Evolutionary conservation across 495 filamentous ascomycete species (phyloP), one percentile per base, ranked within the genome.

Genomic region (Aspergillus cristatus): DNA sequence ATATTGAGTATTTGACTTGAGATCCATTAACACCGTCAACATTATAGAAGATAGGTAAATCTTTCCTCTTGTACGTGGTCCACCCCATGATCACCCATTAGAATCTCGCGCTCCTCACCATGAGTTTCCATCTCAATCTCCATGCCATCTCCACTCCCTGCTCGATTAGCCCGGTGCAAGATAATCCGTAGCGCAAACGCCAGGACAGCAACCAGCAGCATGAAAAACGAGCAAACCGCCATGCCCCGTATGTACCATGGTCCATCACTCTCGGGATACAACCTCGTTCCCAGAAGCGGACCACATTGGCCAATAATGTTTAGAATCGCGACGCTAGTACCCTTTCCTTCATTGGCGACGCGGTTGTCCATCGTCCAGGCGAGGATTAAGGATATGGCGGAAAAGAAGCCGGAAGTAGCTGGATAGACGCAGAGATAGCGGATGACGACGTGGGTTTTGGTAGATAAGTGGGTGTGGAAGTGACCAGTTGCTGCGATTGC

Each of bases 291-390:
- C 0, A 82, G 50, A 10, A 82, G 52, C 2, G 78, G 78, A 0
- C 78, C 78, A 39, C 75, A 71, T 42, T 82, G 78, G 0, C 78
- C 77, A 18, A 80, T 68, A 16, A 75, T 43, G 40, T 80, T 78
- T 8, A 81, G 43, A 18, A 80, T 60, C 8, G 68, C 68, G 18
- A 80, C 66, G 30, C 74, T 74, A 0, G 73, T 68, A 0, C 75
- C 77, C 25, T 74, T 75, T 12, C 61, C 63, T 41, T 70, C 67
- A 10, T 77, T 70, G 12, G 65, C 68, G 32, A 57, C 50, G 18
- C 76, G 72, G 50, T 79, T 79, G 44, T 79, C 78, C 57, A 81
- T 67, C 13, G 72, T 75, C 76, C 76, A 79, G 29, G 76, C 79
- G 42, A 81, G 76, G 38, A 81, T 74, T 8, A 79, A 51, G 0